A percentile compares a stretch with the other conserved stretches of the same genome.
Evolutionary conservation across 192 early-diverging fungal species (phyloP).

Genomic region (Coemansia umbellata): DNA sequence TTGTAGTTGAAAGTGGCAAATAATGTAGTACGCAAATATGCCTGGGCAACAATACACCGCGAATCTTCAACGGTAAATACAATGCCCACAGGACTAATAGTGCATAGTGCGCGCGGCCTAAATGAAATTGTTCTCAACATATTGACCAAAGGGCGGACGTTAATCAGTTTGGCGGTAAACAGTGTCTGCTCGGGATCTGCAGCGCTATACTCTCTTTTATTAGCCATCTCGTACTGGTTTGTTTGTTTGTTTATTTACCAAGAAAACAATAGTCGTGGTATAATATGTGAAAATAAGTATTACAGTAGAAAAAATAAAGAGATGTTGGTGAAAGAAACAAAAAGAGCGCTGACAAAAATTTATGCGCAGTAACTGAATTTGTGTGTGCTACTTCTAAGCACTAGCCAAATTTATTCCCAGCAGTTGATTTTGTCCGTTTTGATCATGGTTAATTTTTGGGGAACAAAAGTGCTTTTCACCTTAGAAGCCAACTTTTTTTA

Average conservation of each 20-base stretch:
- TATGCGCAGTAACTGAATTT: too few species aligned
- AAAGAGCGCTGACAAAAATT: too few species aligned
- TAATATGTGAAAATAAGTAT: neutral
- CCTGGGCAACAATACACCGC: conserved; percentile 41
- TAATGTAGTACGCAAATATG: conserved; percentile 31
- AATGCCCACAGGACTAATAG: conserved; percentile 32
- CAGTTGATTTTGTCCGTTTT: too few species aligned
- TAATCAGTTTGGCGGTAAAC: conserved; percentile 41
- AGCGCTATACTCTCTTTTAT: neutral
- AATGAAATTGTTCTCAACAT: conserved; percentile 52
- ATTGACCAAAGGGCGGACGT: conserved; percentile 52
- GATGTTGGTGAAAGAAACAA: neutral
- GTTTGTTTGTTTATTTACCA: neutral
- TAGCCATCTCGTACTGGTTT: neutral
- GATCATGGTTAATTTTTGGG: too few species aligned
- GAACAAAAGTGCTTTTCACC: too few species aligned
- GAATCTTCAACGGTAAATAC: conserved; percentile 47
- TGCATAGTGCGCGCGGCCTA: conserved; percentile 26
- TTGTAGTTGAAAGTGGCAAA: conserved; percentile 38
- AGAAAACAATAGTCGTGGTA: neutral
- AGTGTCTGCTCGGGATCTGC: conserved; percentile 5
- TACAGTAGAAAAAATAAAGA: neutral
- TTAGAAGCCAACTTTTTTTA: too few species aligned
- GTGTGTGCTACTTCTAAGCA: too few species aligned
- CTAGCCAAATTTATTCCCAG: too few species aligned